These are phyloP conservation scores for Phlyctochytrium arcticum DNA, from an alignment of 192 early-diverging fungal species.

Conservation along the genomic window DNA sequence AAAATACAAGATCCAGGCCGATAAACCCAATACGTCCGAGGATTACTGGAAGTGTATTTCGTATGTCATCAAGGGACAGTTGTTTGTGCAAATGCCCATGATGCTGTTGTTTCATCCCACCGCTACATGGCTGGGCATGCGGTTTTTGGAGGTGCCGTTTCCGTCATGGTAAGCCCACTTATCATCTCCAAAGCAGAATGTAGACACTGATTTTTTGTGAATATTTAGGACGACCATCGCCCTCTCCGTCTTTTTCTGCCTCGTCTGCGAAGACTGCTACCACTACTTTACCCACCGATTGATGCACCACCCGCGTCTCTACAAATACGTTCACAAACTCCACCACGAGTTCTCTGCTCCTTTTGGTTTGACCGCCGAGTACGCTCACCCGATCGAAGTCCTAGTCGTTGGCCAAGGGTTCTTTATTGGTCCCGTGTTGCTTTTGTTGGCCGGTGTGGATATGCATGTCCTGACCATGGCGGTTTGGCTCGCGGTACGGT, in stretches of 20 bases:
- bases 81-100: conserved; percentile 80
- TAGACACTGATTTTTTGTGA: neutral
- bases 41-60: conserved; percentile 72
- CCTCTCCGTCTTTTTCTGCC: conserved; percentile 52
- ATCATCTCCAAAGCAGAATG: neutral
- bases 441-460: conserved; percentile 39
- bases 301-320: conserved; percentile 84
- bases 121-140: conserved; percentile 79
- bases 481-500: conserved; percentile 76
- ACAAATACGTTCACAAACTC: conserved; percentile 90
- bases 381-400: conserved; percentile 87
- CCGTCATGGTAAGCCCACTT: conserved; percentile 60
- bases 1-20: conserved; percentile 87
- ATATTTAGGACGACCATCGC: neutral
- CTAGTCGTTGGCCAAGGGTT: conserved; percentile 84
- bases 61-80: conserved; percentile 72
- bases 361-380: conserved; percentile 86
- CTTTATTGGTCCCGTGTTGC: conserved; percentile 75
- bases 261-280: conserved; percentile 84
- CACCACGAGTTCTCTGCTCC: conserved; percentile 90
- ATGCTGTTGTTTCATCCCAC: conserved; percentile 85
- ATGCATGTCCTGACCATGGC: conserved; percentile 82
- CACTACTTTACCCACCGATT: conserved; percentile 90
- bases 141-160: conserved; percentile 76
- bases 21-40: conserved; percentile 57